Evolutionary conservation across 75 land plant genomes (phyloP).

Genomic region (Isoetes taiwanensis): DNA sequence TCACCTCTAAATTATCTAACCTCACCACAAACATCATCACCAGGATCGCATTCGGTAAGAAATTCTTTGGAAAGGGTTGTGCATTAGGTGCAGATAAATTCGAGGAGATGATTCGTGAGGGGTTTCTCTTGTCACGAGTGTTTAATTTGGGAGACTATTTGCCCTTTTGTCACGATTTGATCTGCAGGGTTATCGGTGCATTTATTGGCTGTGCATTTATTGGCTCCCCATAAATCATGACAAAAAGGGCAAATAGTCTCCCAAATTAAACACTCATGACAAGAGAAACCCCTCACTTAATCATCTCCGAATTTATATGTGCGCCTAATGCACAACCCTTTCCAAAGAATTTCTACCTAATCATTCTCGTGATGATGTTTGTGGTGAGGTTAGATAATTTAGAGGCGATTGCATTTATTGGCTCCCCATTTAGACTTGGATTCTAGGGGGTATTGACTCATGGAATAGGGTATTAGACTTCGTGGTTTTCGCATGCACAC

Average conservation of each 20-base stretch:
- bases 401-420: no score
- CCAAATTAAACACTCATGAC: constrained; percentile 8
- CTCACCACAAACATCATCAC: constrained; percentile 12
- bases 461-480: no score
- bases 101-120: constrained; percentile 15
- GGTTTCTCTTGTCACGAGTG: neutral
- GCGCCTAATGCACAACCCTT: constrained; percentile 11
- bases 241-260: constrained; percentile 20
- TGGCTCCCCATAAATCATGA: no score
- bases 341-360: constrained; percentile 18
- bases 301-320: constrained; percentile 6
- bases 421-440: no score
- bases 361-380: constrained; percentile 16
- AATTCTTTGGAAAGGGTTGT: constrained; percentile 8
- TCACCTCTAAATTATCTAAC: constrained; percentile 8
- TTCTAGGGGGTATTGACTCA: no score
- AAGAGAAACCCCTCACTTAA: constrained; percentile 15
- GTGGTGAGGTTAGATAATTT: neutral
- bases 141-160: constrained; percentile 20
- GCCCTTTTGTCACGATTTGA: constrained; percentile 19
- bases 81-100: constrained; percentile 12
- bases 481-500: no score
- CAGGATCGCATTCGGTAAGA: constrained; percentile 24
- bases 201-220: no score
- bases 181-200: no score